Percentiles rank a stretch among this genome's conserved stretches.
phyloP scores from a whole-genome alignment of 2,329 filamentous ascomycete species.

The Bertia moriformis region DNA sequence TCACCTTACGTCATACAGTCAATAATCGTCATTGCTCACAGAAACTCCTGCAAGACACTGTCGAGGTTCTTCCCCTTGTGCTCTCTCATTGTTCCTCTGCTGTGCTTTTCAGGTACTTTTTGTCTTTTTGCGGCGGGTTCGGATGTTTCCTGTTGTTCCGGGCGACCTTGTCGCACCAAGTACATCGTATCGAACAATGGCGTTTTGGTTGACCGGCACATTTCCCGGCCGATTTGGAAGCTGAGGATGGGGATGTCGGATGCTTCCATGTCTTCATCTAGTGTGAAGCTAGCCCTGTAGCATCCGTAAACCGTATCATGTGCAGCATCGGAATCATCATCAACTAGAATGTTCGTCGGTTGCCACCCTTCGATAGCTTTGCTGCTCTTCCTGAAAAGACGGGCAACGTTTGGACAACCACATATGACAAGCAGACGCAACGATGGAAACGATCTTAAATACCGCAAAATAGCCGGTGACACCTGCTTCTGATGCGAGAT shows the following conservation, averaged over 20 bases:
- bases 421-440: neutral
- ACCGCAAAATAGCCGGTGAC: neutral
- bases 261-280: neutral
- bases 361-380: neutral
- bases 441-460: neutral
- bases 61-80: neutral
- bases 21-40: too few relatives aligned
- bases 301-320: neutral
- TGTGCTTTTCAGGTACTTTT: too few relatives aligned
- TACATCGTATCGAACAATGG: neutral
- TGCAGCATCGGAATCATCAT: neutral
- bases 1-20: too few relatives aligned
- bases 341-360: neutral
- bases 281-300: neutral
- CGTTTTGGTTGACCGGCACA: neutral
- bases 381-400: neutral
- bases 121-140: neutral
- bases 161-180: too few relatives aligned
- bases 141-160: too few relatives aligned
- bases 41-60: neutral
- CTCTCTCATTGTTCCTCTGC: neutral
- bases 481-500: constrained; percentile 6
- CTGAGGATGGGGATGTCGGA: neutral
- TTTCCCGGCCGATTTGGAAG: neutral
- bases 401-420: neutral